These are phyloP conservation scores for Pontederia paniculata DNA, from an alignment of 176 grass and related monocot species.

Conservation along the genomic window DNA sequence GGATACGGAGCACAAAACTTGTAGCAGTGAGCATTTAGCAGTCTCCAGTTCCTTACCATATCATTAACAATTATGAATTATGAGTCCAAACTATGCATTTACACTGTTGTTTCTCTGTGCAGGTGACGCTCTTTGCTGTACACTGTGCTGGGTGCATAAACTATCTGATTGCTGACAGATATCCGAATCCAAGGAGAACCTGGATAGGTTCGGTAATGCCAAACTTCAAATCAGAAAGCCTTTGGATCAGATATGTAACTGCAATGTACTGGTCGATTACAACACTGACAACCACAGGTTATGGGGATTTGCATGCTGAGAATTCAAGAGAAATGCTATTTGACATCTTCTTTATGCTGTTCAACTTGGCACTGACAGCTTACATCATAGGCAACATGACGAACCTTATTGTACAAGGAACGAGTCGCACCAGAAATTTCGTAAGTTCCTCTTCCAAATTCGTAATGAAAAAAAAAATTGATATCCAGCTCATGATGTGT, in stretches of 20 bases:
- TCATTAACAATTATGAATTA: background rate
- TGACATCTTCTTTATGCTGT: slow-evolving; percentile 68
- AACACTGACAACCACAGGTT: slow-evolving; percentile 77
- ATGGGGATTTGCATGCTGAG: slow-evolving; percentile 74
- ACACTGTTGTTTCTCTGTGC: background rate
- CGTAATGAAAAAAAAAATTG: slow-evolving; percentile 1
- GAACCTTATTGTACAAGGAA: slow-evolving; percentile 77
- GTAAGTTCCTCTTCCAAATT: slow-evolving; percentile 36
- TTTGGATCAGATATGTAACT: slow-evolving; percentile 75
- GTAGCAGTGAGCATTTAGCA: slow-evolving; percentile 46
- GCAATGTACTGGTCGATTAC: slow-evolving; percentile 90
- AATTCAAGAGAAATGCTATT: slow-evolving; percentile 83
- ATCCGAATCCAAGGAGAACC: slow-evolving; percentile 50
- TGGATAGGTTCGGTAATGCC: slow-evolving; percentile 76
- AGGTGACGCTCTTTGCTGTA: slow-evolving; percentile 79
- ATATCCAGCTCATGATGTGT: background rate
- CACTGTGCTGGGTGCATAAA: slow-evolving; percentile 84
- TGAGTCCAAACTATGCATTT: background rate
- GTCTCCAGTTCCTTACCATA: slow-evolving; percentile 8
- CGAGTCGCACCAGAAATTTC: slow-evolving; percentile 69
- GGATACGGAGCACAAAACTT: slow-evolving; percentile 79
- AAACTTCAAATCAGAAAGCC: slow-evolving; percentile 52
- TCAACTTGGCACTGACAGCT: slow-evolving; percentile 73
- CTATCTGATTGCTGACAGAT: slow-evolving; percentile 83
- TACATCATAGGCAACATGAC: slow-evolving; percentile 96